Evolutionary conservation across 148 eudicot species (phyloP).

Genomic region (Rhododendron vialii): DNA sequence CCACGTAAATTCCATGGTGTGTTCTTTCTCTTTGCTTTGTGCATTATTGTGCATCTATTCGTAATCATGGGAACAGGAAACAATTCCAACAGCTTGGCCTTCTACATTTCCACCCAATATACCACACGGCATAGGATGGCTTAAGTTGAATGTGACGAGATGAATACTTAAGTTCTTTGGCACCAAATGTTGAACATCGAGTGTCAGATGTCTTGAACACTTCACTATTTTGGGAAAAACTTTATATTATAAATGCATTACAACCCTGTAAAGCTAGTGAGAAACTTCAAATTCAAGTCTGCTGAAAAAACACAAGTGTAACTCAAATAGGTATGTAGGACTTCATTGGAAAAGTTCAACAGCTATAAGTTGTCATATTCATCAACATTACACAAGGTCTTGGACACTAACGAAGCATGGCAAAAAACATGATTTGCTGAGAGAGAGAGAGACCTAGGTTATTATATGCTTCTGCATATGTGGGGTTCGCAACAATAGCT

Average conservation of each 20-base stretch:
- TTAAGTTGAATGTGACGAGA: neutral
- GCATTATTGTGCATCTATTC: neutral
- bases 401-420: neutral
- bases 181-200: neutral
- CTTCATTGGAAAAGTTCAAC: neutral
- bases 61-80: neutral
- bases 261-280: neutral
- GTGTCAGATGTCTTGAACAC: neutral
- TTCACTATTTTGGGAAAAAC: neutral
- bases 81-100: neutral
- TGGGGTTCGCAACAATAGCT: constrained; percentile 95
- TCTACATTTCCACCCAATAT: neutral
- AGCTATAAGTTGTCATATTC: neutral
- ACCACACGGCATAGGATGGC: neutral
- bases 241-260: neutral
- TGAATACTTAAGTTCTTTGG: neutral
- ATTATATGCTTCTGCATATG: constrained; percentile 97
- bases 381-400: neutral
- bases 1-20: neutral
- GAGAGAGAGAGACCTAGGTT: constrained; percentile 63
- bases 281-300: neutral
- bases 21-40: neutral
- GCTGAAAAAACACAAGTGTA: neutral
- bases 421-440: neutral
- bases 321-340: neutral